Percentiles rank a stretch among this genome's conserved stretches.
These are phyloP conservation scores for Plasmodium chabaudi DNA, from an alignment of 169 alveolate genomes.

Conservation along the genomic window DNA sequence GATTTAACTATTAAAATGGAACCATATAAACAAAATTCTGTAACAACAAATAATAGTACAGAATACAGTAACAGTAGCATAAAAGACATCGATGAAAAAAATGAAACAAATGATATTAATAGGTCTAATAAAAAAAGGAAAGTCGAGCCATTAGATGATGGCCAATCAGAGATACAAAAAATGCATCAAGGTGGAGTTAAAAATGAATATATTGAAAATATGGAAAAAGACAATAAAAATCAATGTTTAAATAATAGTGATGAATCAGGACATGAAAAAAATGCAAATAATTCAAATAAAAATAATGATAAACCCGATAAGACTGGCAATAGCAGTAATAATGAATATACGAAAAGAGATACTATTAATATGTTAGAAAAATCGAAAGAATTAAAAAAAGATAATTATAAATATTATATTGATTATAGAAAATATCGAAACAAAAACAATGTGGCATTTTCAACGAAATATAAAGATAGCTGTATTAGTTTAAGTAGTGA, in stretches of 20 bases:
- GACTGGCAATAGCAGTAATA: neutral
- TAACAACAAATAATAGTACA: neutral
- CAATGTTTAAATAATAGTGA: neutral
- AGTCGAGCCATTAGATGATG: neutral
- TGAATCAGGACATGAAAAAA: neutral
- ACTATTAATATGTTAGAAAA: constrained; percentile 3
- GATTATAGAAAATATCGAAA: constrained; percentile 56
- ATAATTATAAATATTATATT: constrained; percentile 43
- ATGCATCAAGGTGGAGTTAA: neutral
- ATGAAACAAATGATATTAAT: neutral
- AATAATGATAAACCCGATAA: neutral
- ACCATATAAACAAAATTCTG: no score
- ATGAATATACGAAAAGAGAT: neutral
- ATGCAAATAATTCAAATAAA: neutral
- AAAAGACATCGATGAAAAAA: neutral
- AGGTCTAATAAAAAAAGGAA: neutral
- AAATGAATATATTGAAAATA: neutral
- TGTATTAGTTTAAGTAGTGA: constrained; percentile 50
- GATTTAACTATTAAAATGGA: no score
- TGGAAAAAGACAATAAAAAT: neutral
- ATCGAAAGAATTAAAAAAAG: constrained; percentile 12
- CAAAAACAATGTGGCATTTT: constrained; percentile 61
- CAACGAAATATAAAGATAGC: constrained; percentile 73
- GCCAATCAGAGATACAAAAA: no score
- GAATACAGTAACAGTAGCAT: neutral